These are phyloP conservation scores for Dendrothele bispora DNA, from an alignment of 768 basidiomycete species.

Conservation along the genomic window DNA sequence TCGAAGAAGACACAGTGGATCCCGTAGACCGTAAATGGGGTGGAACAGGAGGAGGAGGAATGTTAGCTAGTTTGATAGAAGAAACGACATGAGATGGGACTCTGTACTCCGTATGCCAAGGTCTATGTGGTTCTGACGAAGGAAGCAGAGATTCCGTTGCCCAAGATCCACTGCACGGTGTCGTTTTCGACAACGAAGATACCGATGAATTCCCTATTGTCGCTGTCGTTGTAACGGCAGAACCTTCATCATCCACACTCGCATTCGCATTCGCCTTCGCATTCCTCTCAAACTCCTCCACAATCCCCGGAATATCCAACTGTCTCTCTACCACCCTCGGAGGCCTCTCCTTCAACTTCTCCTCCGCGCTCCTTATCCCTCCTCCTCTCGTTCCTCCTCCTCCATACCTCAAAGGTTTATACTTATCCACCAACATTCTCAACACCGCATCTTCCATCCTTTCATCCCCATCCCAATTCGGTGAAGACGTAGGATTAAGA, in stretches of 20 bases:
- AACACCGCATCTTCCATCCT: slow-evolving; percentile 66
- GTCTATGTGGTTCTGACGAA: slow-evolving; percentile 54
- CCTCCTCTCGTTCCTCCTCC: slow-evolving; percentile 58
- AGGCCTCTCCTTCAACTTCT: slow-evolving; percentile 57
- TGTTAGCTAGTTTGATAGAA: slow-evolving; percentile 52
- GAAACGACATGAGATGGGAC: slow-evolving; percentile 53
- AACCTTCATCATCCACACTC: too few relatives aligned
- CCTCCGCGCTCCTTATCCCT: slow-evolving; percentile 57
- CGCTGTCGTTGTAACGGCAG: neutral
- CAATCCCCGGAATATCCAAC: slow-evolving; percentile 14
- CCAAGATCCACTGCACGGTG: slow-evolving; percentile 45
- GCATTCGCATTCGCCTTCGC: too few relatives aligned
- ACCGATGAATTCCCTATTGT: too few relatives aligned
- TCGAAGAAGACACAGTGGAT: too few relatives aligned
- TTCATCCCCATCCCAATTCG: slow-evolving; percentile 82
- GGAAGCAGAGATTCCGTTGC: slow-evolving; percentile 54
- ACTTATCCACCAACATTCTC: slow-evolving; percentile 85
- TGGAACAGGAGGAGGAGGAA: slow-evolving; percentile 29
- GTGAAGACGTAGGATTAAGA: slow-evolving; percentile 27
- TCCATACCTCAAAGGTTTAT: slow-evolving; percentile 73
- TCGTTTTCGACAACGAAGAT: slow-evolving; percentile 13
- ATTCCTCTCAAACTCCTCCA: slow-evolving; percentile 5
- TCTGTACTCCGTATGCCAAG: slow-evolving; percentile 72
- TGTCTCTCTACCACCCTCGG: slow-evolving; percentile 34
- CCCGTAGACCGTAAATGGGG: slow-evolving; percentile 13